Evolutionary conservation across 495 filamentous ascomycete species (phyloP), one percentile per base, ranked within the genome.

Genomic region (Hypoxylon cercidicola): DNA sequence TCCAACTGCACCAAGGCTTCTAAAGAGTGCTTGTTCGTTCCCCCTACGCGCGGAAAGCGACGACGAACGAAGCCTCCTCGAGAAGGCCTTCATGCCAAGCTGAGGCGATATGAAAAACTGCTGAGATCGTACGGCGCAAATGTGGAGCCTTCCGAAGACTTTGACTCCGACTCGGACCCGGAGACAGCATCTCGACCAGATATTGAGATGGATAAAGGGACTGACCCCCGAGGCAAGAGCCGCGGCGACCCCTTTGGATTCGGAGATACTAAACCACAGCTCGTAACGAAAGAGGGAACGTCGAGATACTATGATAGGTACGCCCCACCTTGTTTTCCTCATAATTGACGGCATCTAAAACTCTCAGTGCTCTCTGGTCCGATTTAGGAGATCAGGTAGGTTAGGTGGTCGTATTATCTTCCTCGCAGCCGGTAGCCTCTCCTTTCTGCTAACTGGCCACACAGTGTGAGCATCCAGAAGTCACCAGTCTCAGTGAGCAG

Each of bases 1-100:
- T 77, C 77, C 8, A 82, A 80, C 57, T 86, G 83, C 67, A 58
- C 60, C 28, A 84, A 77, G 65, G 70, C 76, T 4, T 34, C 69
- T 7, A 72, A 69, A 9, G 72, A 76, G 35, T 86, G 83, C 60
- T 60, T 77, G 16, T 83, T 78, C 21, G 50, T 73, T 4, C 60
- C 77, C 20, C 78, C 78, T 5, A 63, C 73, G 4, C 78, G 79
- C 3, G 77, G 74, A 45, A 75, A 76, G 44, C 78, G 79, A 49
- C 84, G 81, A 66, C 77, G 76, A 52, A 68, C 70, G 13, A 72
- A 58, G 18, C 41, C 62, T 50, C 68, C 66, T 13, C 68, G 68
- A 58, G 71, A 70, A 54, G 72, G 74, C 46, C 68, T 75, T 20
- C 65, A 66, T 45, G 75, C 72, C 5, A 71, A 73, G 15, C 41